Evolutionary conservation across 257 asterid genomes (phyloP), one percentile per base, ranked within the genome.

Genomic region (Primulina huaijiensis): DNA sequence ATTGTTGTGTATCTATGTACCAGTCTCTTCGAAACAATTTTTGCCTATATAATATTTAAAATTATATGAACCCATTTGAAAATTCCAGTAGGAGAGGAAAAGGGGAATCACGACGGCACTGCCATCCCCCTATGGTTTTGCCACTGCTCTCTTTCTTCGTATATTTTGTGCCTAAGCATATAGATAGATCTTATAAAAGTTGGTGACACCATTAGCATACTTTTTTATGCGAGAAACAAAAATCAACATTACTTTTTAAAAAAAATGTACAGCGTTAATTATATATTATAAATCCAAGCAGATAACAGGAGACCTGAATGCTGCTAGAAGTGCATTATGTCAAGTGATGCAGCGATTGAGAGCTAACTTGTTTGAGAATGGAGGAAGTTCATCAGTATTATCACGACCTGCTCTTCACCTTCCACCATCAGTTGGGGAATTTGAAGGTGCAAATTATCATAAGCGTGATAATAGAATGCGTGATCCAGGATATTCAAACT

Each of bases 281-380:
- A 46, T 46, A 46, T 46, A 46, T 46, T 74, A 17, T 58, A 16
- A 58, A 76, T 77, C 64, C 67, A 76, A 46, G 17, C 83, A 92
- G 98, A 87, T 92, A 74, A 74, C 85, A 59, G 98, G 98, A 69
- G 96, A 92, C 72, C 35, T 68, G 40, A 83, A 78, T 78, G 88
- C 88, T 62, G 91, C 93, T 62, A 80, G 81, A 68, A 76, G 75
- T 71, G 98, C 98, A 0, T 71, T 92, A 60, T 71, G 84, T 64
- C 97, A 84, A 87, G 89, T 92, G 64, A 23, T 81, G 69, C 80
- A 82, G 74, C 86, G 96, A 14, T 80, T 92, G 83, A 88, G 97
- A 76, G 77, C 79, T 70, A 92, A 90, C 62, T 5, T 71, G 63
- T 89, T 88, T 77, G 96, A 88, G 80, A 74, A 76, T 64, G 95